These are phyloP conservation scores for Annulohypoxylon truncatum DNA, from an alignment of 2,329 filamentous ascomycete genomes.

Conservation along the genomic window DNA sequence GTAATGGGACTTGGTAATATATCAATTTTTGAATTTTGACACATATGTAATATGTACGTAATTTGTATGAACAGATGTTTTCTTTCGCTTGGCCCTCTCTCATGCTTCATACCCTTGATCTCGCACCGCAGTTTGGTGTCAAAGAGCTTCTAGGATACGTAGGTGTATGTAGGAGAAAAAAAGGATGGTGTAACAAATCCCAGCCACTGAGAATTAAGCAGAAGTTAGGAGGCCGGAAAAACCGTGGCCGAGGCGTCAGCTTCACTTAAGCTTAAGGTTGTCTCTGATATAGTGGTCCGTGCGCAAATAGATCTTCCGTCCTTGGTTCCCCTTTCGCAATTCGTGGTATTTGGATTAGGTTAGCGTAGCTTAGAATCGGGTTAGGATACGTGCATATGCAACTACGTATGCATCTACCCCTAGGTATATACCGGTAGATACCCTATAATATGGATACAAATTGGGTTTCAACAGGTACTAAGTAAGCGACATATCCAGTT, in stretches of 20 bases:
- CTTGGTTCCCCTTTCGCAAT: slow-evolving; percentile 8
- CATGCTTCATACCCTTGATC: slow-evolving; percentile 32
- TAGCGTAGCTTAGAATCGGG: slow-evolving; percentile 15
- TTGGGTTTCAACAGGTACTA: slow-evolving; percentile 1
- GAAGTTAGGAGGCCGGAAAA: slow-evolving; percentile 28
- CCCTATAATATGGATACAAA: too few species aligned
- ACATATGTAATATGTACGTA: neutral
- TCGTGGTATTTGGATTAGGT: slow-evolving; percentile 18
- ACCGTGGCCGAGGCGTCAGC: slow-evolving; percentile 7
- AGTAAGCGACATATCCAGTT: neutral
- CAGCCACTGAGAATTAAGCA: slow-evolving; percentile 22
- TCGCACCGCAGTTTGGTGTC: slow-evolving; percentile 16
- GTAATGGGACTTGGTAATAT: slow-evolving; percentile 14
- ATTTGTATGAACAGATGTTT: slow-evolving; percentile 13
- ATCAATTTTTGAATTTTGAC: slow-evolving; percentile 27
- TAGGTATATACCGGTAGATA: neutral
- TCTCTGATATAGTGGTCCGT: slow-evolving; percentile 32
- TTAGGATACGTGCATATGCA: neutral
- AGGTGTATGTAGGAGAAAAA: neutral
- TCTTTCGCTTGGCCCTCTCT: slow-evolving; percentile 3
- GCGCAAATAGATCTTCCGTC: slow-evolving; percentile 15
- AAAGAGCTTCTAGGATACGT: slow-evolving; percentile 12
- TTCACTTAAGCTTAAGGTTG: neutral
- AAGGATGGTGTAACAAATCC: slow-evolving; percentile 17
- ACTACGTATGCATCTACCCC: neutral